Base-by-base conservation (phyloP, 2,329 filamentous ascomycete genomes). In the Fusarium sororula region DNA sequence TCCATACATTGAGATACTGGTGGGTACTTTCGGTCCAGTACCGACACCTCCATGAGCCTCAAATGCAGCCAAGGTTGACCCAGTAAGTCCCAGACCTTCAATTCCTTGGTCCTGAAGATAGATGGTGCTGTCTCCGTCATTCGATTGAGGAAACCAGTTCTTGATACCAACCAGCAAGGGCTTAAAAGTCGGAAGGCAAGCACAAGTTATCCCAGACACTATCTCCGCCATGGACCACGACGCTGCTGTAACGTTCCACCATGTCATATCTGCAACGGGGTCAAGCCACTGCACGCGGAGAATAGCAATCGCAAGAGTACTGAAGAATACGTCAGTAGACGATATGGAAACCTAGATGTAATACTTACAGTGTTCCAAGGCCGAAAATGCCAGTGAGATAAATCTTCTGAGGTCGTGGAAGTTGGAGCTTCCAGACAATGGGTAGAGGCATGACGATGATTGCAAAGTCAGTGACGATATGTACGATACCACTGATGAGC, bases 151-250 rank as follows among this genome's bases (percentile, higher is more conserved):
- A 1, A 64, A 10, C 7, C 53, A 47, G 2, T 26, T 15, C 30
- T 65, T 66, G 4, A 63, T 11, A 10, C 39, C 39, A 3, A 3
- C 7, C 0, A 76, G 24, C 4, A 76, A 22, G 0, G 74, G 74
- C 4, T 70, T 67, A 8, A 63, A 68, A 0, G 74, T 76, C 0
- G 75, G 71, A 11, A 77, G 60, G 6, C 75, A 77, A 13, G 75
- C 66, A 26, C 75, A 77, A 10, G 61, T 50, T n/a, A 75, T 76
- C 3, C 63, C 71, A 3, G 73, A 75, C 3, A 68, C 67, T 10
- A 77, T 32, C 22, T 77, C 75, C 1, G 75, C 73, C 0, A 77
- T 62, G 0, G 75, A 77, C 75, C 75, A 77, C 0, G 45, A 66
- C 0, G 75, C 71, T 12, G 70, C 24, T 1, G 42, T 62, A 5